phyloP scores from a whole-genome alignment of 768 basidiomycete genomes.

The Scleroderma bovista region DNA sequence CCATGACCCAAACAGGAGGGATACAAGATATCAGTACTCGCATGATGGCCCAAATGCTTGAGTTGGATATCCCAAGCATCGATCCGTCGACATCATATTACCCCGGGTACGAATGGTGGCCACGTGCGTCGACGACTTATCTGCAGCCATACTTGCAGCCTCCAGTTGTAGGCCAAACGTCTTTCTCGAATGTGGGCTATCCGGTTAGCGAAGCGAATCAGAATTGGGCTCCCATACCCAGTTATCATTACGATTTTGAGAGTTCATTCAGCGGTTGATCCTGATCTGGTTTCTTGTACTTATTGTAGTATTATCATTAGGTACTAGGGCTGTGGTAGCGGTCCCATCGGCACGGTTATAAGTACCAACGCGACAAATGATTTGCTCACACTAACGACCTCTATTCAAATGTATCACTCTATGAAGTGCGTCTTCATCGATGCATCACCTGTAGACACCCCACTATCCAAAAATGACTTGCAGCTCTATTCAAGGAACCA shows the following conservation, averaged over 20 bases:
- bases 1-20: constrained; percentile 27
- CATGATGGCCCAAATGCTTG: constrained; percentile 70
- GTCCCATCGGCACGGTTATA: too few relatives aligned
- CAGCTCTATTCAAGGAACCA: too few relatives aligned
- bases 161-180: constrained; percentile 1
- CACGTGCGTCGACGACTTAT: constrained; percentile 28
- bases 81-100: constrained; percentile 47
- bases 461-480: too few relatives aligned
- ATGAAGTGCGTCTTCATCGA: too few relatives aligned
- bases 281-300: background rate
- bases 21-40: constrained; percentile 60
- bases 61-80: constrained; percentile 58
- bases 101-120: constrained; percentile 64
- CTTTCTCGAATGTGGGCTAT: constrained; percentile 15
- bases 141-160: constrained; percentile 13
- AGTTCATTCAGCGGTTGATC: constrained; percentile 14
- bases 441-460: too few relatives aligned
- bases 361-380: too few relatives aligned
- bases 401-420: too few relatives aligned
- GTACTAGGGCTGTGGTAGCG: too few relatives aligned
- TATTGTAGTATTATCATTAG: background rate
- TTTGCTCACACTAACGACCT: too few relatives aligned
- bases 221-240: constrained; percentile 16
- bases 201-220: constrained; percentile 7
- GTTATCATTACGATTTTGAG: constrained; percentile 18